Evolutionary conservation across 139 green algal species (phyloP).

Genomic region (Closterium sp.): DNA sequence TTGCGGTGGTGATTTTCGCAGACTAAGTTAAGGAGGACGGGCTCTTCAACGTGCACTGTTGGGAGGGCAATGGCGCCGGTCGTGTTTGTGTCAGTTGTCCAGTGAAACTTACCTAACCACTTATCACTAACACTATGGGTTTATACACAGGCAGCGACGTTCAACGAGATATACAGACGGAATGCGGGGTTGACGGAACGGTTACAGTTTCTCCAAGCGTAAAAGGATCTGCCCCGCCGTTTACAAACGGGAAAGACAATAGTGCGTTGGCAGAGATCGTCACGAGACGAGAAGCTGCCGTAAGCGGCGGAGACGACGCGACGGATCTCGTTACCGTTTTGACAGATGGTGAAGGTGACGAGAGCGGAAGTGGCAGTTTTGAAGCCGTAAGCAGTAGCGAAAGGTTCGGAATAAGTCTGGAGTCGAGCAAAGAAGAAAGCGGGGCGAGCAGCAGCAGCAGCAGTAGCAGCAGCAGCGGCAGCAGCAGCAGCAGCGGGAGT

Average conservation of each 20-base stretch:
- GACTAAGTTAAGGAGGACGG: neutral
- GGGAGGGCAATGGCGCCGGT: neutral
- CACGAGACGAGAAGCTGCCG: neutral
- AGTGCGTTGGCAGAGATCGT: neutral
- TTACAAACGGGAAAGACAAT: neutral
- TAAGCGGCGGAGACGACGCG: neutral
- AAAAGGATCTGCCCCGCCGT: neutral
- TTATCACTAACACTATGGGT: neutral
- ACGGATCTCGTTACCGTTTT: neutral
- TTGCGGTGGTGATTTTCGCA: neutral
- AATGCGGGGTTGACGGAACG: neutral
- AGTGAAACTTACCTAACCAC: neutral
- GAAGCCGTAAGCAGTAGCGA: neutral
- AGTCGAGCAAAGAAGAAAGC: neutral
- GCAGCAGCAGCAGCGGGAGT: neutral
- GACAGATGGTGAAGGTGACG: neutral
- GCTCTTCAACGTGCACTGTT: neutral
- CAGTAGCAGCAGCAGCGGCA: neutral
- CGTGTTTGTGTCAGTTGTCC: neutral
- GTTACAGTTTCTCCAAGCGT: neutral
- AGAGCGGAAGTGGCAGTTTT: neutral
- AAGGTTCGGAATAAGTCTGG: neutral
- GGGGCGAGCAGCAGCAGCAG: neutral
- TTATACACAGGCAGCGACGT: neutral
- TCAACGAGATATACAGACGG: neutral